Conservation (phyloP, 202 grass and related monocot genomes). For the Panicum virgatum region DNA sequence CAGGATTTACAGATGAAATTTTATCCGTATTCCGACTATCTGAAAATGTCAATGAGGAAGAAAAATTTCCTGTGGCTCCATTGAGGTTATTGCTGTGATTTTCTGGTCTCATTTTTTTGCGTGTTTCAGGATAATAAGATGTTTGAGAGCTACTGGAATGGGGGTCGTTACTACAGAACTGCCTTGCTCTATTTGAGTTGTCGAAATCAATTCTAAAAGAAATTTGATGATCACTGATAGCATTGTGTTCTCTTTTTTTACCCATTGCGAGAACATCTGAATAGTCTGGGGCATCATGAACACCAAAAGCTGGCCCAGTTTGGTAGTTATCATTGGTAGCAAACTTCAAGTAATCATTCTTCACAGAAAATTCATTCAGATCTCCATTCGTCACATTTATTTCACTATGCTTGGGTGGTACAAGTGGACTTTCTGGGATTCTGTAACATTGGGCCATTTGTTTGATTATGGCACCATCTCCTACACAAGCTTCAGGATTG, state of each 20-base stretch:
- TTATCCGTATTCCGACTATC: constrained; percentile 34
- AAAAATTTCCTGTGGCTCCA: neutral
- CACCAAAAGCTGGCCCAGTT: constrained; percentile 21
- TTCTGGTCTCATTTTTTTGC: constrained; percentile 56
- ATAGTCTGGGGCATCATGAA: constrained; percentile 14
- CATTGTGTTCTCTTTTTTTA: constrained; percentile 58
- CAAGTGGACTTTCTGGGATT: constrained; percentile 30
- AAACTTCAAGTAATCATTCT: constrained; percentile 39
- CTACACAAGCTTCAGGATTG: constrained; percentile 21
- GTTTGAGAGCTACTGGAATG: constrained; percentile 26
- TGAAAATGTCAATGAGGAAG: constrained; percentile 34
- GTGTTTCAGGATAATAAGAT: constrained; percentile 40
- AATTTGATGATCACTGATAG: constrained; percentile 44
- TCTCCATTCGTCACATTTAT: constrained; percentile 3
- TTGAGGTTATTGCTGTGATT: constrained; percentile 29
- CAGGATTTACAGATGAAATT: constrained; percentile 26
- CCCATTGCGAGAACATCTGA: constrained; percentile 30
- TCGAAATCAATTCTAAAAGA: constrained; percentile 38
- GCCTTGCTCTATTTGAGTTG: constrained; percentile 25
- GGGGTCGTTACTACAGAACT: constrained; percentile 21
- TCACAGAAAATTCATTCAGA: constrained; percentile 33
- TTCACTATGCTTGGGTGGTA: constrained; percentile 35
- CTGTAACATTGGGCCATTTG: constrained; percentile 24
- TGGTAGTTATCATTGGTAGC: constrained; percentile 22
- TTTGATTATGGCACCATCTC: constrained; percentile 12